Base-by-base conservation (phyloP, 176 grass and related monocot genomes). In the Oryza rufipogon region DNA sequence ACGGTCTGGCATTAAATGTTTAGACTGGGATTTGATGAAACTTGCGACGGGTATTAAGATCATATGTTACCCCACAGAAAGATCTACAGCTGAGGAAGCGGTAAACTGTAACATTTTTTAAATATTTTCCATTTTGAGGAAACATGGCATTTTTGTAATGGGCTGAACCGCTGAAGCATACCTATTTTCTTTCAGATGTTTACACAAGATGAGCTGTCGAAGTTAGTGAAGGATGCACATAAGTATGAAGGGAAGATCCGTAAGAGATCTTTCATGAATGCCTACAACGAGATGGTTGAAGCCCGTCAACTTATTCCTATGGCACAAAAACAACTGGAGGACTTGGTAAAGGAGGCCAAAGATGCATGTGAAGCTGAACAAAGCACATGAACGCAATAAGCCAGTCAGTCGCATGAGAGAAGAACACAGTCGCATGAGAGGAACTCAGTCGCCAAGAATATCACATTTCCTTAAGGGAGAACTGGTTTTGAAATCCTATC, bases 171-270 rank as follows among this genome's bases (percentile, higher is more conserved):
- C 33, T 34, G 33, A 34, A 34, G n/a, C 19, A 77, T 41, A 30
- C 28, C 28, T 30, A 13, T 26, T 30, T 81, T 70, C 49, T 81
- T 81, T 36, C 80, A 81, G 34, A 19, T 72, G n/a, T 39, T 81
- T 34, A 25, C 67, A 28, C 11, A 0, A 42, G 34, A 60, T 60
- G 67, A 71, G 48, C 3, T 71, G 26, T 42, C 0, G 28, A 68
- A 11, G 28, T 54, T 80, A 2, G 6, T 13, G 15, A 13, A 0
- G 11, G 66, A 70, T 23, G 30, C 46, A 52, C 17, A 8, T 16
- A 56, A 81, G 14, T 81, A 81, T 41, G 2, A 22, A 9, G 30
- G 13, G 36, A 20, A 9, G 11, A 9, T 81, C 11, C 2, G 0
- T 34, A 3, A n/a, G 28, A 38, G 6, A 2, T 1, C 0, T 45